Evolutionary conservation across 495 filamentous ascomycete genomes (phyloP).

Genomic region (Xylaria bambusicola): DNA sequence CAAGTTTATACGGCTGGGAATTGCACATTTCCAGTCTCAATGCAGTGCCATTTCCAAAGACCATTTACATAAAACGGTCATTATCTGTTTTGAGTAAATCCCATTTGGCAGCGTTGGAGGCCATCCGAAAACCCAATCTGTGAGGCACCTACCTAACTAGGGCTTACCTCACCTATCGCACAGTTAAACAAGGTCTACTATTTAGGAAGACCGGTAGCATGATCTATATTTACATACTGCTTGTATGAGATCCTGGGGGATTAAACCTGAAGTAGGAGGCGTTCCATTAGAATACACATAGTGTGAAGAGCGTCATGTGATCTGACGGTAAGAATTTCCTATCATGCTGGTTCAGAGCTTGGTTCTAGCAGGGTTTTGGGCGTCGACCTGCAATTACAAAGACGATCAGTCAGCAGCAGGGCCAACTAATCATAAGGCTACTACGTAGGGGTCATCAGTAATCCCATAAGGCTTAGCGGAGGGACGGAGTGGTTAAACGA

Average conservation of each 20-base stretch:
- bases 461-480: conserved; percentile 12
- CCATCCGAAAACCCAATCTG: neutral
- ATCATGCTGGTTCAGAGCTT: neutral
- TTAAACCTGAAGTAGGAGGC: neutral
- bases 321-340: neutral
- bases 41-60: neutral
- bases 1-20: no score
- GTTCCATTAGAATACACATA: neutral
- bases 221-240: no score
- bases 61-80: no score
- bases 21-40: no score
- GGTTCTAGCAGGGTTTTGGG: neutral
- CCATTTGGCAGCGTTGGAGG: neutral
- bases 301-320: neutral
- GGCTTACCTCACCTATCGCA: neutral
- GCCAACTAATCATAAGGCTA: conserved; percentile 12
- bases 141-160: neutral
- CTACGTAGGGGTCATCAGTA: conserved; percentile 4
- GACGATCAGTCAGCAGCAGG: conserved; percentile 15
- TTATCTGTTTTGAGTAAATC: conserved; percentile 1
- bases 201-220: neutral
- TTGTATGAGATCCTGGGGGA: no score
- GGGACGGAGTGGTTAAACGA: neutral
- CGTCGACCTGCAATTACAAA: conserved; percentile 15
- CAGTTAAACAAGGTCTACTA: neutral